A percentile compares a stretch with the other conserved stretches of the same genome.
phyloP scores from a whole-genome alignment of 2,329 filamentous ascomycete genomes.

The Lithohypha guttulata region DNA sequence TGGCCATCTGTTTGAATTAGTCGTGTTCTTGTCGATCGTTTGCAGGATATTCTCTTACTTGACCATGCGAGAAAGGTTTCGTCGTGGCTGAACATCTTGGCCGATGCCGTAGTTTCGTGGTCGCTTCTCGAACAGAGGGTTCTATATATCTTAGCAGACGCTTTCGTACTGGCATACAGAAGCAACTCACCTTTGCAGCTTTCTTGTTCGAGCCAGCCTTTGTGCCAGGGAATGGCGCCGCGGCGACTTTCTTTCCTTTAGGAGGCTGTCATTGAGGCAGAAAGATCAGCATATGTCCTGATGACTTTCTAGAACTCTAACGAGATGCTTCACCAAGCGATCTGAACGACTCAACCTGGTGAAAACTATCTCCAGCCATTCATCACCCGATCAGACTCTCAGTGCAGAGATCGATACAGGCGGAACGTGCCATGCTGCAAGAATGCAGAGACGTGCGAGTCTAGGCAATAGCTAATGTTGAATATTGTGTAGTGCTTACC shows the following conservation, averaged over 20 bases:
- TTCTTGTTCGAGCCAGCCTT: slow-evolving; percentile 86
- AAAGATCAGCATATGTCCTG: slow-evolving; percentile 77
- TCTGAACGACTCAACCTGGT: slow-evolving; percentile 42
- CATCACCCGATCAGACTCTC: slow-evolving; percentile 16
- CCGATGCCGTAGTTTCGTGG: slow-evolving; percentile 96
- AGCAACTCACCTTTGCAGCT: slow-evolving; percentile 74
- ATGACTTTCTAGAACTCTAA: slow-evolving; percentile 77
- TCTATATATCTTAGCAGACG: slow-evolving; percentile 44
- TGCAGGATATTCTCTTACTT: slow-evolving; percentile 40
- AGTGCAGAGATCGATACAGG: slow-evolving; percentile 6
- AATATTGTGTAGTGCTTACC: slow-evolving; percentile 7
- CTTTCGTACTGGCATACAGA: background rate
- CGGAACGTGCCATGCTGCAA: background rate
- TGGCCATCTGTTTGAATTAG: slow-evolving; percentile 52
- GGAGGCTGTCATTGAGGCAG: slow-evolving; percentile 99
- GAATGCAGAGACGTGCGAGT: background rate
- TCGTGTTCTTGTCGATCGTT: background rate
- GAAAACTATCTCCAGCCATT: slow-evolving; percentile 43
- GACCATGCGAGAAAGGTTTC: slow-evolving; percentile 96
- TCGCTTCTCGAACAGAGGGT: slow-evolving; percentile 98
- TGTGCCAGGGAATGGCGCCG: slow-evolving; percentile 89
- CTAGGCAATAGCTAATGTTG: background rate
- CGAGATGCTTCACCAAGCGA: slow-evolving; percentile 45
- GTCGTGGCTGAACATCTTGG: slow-evolving; percentile 93
- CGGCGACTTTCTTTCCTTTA: slow-evolving; percentile 98